Evolutionary conservation across 768 basidiomycete species (phyloP), one percentile per base, ranked within the genome.

Genomic region (Pleurotus ostreatus): DNA sequence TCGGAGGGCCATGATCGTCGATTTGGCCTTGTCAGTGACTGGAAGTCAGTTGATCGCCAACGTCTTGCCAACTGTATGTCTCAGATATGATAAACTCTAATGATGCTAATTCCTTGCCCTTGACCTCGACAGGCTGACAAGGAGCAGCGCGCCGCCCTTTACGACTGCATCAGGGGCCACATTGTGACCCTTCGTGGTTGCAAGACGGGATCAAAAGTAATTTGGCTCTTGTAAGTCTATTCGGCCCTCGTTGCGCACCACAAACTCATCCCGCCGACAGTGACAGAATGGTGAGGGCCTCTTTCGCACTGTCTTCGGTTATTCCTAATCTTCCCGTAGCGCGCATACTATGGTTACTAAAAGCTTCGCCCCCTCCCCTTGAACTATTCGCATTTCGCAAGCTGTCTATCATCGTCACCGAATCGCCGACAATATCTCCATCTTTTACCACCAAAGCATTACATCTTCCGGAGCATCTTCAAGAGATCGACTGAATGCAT

Each of bases 181-280:
- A 92, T 93, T 60, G 91, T 93, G 46, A 93, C 91, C 25, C 76
- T 94, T n/a, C 82, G 92, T 38, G 92, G 92, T 18, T 92, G 90
- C 67, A 93, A 93, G 77, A 92, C 92, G 1, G 92, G 92, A 23
- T 92, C 91, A 1, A 92, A 92, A 66, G 89, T 93, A 64, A 93
- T 93, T 65, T 94, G 92, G 92, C 78, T 94, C 49, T 94, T 94
- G 77, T 81, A 65, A 53, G 75, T 75, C 23, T 9, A 5, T 40
- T 2, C 15, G 4, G 47, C 39, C 12, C 34, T n/a, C 39, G 15
- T 26, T 55, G 18, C 23, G 15, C 16, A 15, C 22, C 25, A 18
- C 34, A 5, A 40, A 45, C 49, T 61, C 60, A 52, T 59, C 40
- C 9, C 5, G 43, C 11, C 23, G 39, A 15, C 59, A 83, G 83